These are phyloP conservation scores for Xylariomycetidae sp. DNA, from an alignment of 2,329 filamentous ascomycete genomes.

Conservation along the genomic window DNA sequence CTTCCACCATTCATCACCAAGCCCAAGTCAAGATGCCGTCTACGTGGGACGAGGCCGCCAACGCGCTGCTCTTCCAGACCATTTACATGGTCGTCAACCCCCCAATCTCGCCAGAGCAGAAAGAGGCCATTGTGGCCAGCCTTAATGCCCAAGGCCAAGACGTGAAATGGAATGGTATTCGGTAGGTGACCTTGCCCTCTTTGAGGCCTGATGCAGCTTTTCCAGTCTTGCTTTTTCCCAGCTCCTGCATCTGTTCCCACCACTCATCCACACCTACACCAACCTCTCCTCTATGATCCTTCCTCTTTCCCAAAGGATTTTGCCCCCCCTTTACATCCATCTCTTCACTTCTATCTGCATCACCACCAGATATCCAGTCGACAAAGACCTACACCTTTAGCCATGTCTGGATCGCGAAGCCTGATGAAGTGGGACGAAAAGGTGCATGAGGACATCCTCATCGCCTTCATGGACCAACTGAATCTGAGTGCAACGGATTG, in stretches of 20 bases:
- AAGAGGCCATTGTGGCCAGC: constrained; percentile 13
- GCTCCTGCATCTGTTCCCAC: not conserved
- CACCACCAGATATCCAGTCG: not conserved
- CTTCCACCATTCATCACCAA: not conserved
- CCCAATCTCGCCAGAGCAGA: constrained; percentile 13
- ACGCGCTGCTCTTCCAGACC: constrained; percentile 16
- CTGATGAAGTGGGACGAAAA: constrained; percentile 7
- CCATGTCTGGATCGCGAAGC: not conserved
- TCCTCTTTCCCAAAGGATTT: constrained; percentile 3
- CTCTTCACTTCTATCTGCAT: not conserved
- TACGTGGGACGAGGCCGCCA: constrained; percentile 13
- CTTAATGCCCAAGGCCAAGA: constrained; percentile 18
- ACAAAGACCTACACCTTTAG: not conserved
- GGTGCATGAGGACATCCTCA: constrained; percentile 10
- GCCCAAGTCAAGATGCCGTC: constrained; percentile 5
- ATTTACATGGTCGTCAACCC: constrained; percentile 13
- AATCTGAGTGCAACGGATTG: constrained; percentile 3
- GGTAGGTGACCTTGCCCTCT: too few species aligned
- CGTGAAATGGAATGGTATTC: constrained; percentile 29
- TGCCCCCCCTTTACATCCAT: not conserved
- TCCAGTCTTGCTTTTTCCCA: constrained; percentile 5
- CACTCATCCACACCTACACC: not conserved
- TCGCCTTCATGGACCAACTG: constrained; percentile 1
- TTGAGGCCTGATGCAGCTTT: constrained; percentile 1
- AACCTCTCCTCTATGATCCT: not conserved